Base-by-base conservation (phyloP, 2,329 filamentous ascomycete species). In the Alternaria ethzedia region DNA sequence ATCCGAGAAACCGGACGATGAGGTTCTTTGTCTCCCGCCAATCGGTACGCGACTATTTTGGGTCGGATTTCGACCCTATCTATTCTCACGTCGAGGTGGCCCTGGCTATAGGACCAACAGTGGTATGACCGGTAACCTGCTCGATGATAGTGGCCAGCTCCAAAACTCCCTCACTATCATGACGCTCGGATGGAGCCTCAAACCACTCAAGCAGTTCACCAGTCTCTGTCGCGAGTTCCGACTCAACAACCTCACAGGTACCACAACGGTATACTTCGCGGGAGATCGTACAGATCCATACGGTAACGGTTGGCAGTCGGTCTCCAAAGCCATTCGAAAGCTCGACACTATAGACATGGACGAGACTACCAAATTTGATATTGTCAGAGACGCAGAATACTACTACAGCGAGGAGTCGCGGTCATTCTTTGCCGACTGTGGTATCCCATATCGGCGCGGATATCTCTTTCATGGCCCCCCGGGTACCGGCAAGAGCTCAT, bases 381-480 rank as follows among this genome's bases (percentile, higher is more conserved):
- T 81, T 28, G 57, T 82, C 9, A 63, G 67, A 52, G 78, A 83
- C 62, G 70, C 79, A 17, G 69, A 78, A 41, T 71, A 79, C 51
- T 83, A 81, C 61, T 77, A 82, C 21, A 73, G 79, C 58, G 70
- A 71, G 13, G 61, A 70, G 28, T 70, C 71, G 52, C 67, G 67
- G 6, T 57, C 66, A 49, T 82, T 72, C 67, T 81, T 81, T 49
- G 69, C 74, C 3, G 69, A 78, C 50, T 75, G 74, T n/a, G 76
- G 76, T 17, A 75, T 77, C 15, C 75, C 76, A 1, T 75, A 77
- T 57, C 71, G 74, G 12, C 73, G 75, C 30, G 80, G 81, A 1
- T 82, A 83, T 64, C 70, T 83, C 17, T 76, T 83, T 25, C 61
- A 81, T 55, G 78, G 81, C 2, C 79, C 76, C 2, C 81, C 80